phyloP scores from a whole-genome alignment of 768 basidiomycete species.

The Porpolomopsis calyptriformis region DNA sequence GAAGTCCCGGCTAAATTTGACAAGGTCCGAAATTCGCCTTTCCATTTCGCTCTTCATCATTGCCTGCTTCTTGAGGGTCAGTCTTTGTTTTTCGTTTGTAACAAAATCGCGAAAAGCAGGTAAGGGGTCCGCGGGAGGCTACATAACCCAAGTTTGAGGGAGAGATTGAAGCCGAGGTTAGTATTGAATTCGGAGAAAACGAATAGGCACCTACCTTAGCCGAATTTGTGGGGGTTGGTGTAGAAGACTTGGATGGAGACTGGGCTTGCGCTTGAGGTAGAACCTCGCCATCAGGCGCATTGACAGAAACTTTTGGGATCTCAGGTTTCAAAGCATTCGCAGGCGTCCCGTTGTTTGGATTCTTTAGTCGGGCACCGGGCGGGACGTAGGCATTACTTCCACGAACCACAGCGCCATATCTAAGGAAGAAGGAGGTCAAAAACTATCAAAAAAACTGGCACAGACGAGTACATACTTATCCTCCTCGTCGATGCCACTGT shows the following conservation, averaged over 20 bases:
- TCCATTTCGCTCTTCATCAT: slow-evolving; percentile 90
- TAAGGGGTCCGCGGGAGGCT: slow-evolving; percentile 67
- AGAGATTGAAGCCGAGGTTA: too few relatives aligned
- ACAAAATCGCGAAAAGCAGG: slow-evolving; percentile 91
- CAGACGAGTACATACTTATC: slow-evolving; percentile 60
- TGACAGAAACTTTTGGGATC: slow-evolving; percentile 64
- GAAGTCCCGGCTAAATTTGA: slow-evolving; percentile 90
- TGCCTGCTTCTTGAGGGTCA: slow-evolving; percentile 85
- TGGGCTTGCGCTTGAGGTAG: slow-evolving; percentile 31
- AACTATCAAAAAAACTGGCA: slow-evolving; percentile 8
- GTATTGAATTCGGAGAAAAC: neutral
- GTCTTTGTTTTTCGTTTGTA: slow-evolving; percentile 77
- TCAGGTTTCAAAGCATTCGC: slow-evolving; percentile 31
- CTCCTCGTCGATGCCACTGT: slow-evolving; percentile 80
- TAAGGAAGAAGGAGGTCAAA: slow-evolving; percentile 26
- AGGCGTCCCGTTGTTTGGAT: slow-evolving; percentile 19
- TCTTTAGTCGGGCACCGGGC: slow-evolving; percentile 67
- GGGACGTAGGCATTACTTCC: slow-evolving; percentile 87
- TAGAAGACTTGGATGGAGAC: slow-evolving; percentile 41
- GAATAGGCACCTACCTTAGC: slow-evolving; percentile 39
- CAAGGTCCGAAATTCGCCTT: slow-evolving; percentile 82
- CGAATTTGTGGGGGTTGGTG: slow-evolving; percentile 44
- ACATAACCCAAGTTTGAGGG: slow-evolving; percentile 7
- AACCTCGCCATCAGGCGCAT: slow-evolving; percentile 62
- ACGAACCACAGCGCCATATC: slow-evolving; percentile 89